Conservation (phyloP, 768 basidiomycete genomes). For the Fistulinella prunicolor region DNA sequence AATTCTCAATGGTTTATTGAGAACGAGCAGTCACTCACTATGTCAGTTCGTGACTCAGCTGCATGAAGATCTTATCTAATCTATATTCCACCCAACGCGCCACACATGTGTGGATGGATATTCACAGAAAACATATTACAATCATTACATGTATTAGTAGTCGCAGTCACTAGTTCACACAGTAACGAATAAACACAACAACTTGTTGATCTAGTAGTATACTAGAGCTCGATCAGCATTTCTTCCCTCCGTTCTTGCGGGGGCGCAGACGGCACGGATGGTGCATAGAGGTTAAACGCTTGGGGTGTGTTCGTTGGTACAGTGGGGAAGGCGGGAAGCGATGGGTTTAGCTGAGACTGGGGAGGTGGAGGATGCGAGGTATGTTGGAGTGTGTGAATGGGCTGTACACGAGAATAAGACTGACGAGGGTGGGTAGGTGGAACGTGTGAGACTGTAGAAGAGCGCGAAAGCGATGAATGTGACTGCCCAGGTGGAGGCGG, state of each 20-base stretch:
- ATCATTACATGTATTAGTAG: conserved; percentile 3
- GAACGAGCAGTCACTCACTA: too few relatives aligned
- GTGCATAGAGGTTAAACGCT: conserved; percentile 46
- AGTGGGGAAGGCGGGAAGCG: conserved; percentile 61
- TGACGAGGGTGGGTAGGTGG: conserved; percentile 8
- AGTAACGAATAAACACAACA: neutral
- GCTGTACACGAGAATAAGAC: conserved; percentile 3
- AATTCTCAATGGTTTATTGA: too few relatives aligned
- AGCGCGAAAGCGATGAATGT: conserved; percentile 22
- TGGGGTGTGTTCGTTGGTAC: conserved; percentile 62
- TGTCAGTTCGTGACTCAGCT: too few relatives aligned
- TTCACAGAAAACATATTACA: too few relatives aligned
- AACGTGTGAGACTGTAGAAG: conserved; percentile 21
- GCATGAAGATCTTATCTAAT: too few relatives aligned
- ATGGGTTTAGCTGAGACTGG: conserved; percentile 18
- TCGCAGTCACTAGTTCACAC: neutral
- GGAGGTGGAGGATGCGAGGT: conserved; percentile 9
- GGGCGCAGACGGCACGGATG: conserved; percentile 43
- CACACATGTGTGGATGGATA: too few relatives aligned
- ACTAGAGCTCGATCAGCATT: conserved; percentile 42
- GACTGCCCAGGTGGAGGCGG: conserved; percentile 11
- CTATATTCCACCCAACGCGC: too few relatives aligned
- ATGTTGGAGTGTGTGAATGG: conserved; percentile 5
- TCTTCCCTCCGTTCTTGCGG: conserved; percentile 66
- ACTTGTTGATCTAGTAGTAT: neutral